Evolutionary conservation across 2,329 filamentous ascomycete genomes (phyloP).

Genomic region (Septoria linicola): DNA sequence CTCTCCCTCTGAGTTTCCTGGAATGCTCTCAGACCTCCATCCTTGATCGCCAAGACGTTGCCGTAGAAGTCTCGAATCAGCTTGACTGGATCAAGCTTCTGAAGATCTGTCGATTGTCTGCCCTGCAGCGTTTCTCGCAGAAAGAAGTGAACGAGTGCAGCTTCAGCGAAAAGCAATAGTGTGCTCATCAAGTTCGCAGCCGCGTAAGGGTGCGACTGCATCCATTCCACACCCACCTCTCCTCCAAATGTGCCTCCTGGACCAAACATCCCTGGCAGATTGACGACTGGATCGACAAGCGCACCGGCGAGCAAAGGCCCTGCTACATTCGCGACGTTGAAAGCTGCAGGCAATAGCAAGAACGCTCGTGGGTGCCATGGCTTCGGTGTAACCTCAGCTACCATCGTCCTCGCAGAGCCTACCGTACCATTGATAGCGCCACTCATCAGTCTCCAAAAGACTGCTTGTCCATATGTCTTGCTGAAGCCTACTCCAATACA

Average conservation of each 20-base stretch:
- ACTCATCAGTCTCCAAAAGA: conserved; percentile 42
- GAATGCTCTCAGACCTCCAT: conserved; percentile 33
- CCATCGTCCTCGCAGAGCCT: conserved; percentile 45
- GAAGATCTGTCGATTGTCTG: conserved; percentile 30
- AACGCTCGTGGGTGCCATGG: conserved; percentile 44
- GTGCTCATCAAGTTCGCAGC: conserved; percentile 63
- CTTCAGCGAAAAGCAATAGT: conserved; percentile 54
- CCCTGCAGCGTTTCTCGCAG: conserved; percentile 55
- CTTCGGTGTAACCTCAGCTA: conserved; percentile 43
- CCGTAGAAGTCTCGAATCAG: conserved; percentile 24
- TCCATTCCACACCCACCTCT: conserved; percentile 57
- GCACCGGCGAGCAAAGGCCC: conserved; percentile 59
- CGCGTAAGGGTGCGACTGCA: conserved; percentile 62
- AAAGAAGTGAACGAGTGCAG: conserved; percentile 56
- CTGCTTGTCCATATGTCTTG: conserved; percentile 42
- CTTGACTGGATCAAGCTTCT: conserved; percentile 30
- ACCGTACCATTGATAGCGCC: conserved; percentile 46
- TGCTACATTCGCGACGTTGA: conserved; percentile 44
- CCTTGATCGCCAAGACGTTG: conserved; percentile 27
- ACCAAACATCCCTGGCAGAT: conserved; percentile 58
- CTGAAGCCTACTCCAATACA: conserved; percentile 44
- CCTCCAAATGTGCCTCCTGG: conserved; percentile 56
- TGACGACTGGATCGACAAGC: conserved; percentile 60
- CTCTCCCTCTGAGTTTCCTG: conserved; percentile 34
- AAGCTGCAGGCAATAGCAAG: conserved; percentile 42